Conservation (phyloP, 1,139 yeast species). For the Candida glucosophila region DNA sequence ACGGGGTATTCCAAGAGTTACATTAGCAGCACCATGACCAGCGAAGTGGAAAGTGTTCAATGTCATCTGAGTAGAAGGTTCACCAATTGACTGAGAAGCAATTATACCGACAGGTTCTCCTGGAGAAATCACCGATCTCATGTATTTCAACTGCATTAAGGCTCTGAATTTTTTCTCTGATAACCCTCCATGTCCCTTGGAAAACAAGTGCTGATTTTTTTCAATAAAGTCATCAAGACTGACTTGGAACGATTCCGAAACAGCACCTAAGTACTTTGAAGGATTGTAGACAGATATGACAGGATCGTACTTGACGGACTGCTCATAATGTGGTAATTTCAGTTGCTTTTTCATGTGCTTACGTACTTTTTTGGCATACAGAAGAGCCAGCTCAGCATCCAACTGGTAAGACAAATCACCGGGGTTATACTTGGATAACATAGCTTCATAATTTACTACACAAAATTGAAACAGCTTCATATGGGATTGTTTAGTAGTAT, state of each 20-base stretch:
- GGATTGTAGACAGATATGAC: slow-evolving; percentile 82
- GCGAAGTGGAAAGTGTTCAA: slow-evolving; percentile 99
- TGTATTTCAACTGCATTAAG: slow-evolving; percentile 94
- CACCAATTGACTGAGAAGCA: slow-evolving; percentile 98
- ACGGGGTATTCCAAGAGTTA: slow-evolving; percentile 99
- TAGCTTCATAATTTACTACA: slow-evolving; percentile 79
- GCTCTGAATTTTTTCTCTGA: slow-evolving; percentile 89
- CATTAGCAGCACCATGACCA: slow-evolving; percentile 99
- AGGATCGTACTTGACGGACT: slow-evolving; percentile 72
- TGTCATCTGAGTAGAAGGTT: slow-evolving; percentile 99
- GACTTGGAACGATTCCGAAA: slow-evolving; percentile 81
- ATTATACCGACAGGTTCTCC: slow-evolving; percentile 98
- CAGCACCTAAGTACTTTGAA: slow-evolving; percentile 83
- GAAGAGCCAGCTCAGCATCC: slow-evolving; percentile 74
- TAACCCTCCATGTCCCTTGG: slow-evolving; percentile 38
- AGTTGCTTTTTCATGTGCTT: slow-evolving; percentile 66
- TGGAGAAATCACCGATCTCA: slow-evolving; percentile 90
- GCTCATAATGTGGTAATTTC: slow-evolving; percentile 54
- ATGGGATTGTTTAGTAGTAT: slow-evolving; percentile 90
- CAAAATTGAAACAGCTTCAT: slow-evolving; percentile 92
- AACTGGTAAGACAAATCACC: slow-evolving; percentile 63
- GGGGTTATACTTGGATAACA: slow-evolving; percentile 82
- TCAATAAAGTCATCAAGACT: slow-evolving; percentile 66
- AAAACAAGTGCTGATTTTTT: slow-evolving; percentile 45
- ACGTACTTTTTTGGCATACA: slow-evolving; percentile 74